Evolutionary conservation across 495 filamentous ascomycete genomes (phyloP).

Genomic region (Acidiella bohemica): DNA sequence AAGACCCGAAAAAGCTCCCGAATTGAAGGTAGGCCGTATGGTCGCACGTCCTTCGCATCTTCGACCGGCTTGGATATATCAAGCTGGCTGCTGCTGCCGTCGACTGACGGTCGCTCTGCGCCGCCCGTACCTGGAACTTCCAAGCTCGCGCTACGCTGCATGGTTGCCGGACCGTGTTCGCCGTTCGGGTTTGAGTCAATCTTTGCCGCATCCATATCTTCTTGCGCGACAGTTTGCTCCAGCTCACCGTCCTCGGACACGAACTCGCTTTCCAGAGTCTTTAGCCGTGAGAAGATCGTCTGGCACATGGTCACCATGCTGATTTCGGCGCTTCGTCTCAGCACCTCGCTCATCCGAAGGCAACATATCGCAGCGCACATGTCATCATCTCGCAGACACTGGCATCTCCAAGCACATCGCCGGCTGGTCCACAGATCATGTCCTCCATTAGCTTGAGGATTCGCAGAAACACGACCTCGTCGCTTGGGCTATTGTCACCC

Average conservation of each 20-base stretch:
- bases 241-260: conserved; percentile 26
- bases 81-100: conserved; percentile 23
- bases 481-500: conserved; percentile 82
- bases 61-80: conserved; percentile 22
- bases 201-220: conserved; percentile 60
- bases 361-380: conserved; percentile 92
- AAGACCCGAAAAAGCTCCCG: conserved; percentile 86
- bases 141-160: conserved; percentile 7
- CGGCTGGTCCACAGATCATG: conserved; percentile 86
- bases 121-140: conserved; percentile 8
- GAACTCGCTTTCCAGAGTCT: conserved; percentile 64
- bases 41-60: conserved; percentile 47
- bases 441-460: conserved; percentile 97
- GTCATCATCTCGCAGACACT: conserved; percentile 99
- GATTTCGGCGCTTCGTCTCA: conserved; percentile 85
- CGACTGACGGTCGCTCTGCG: conserved; percentile 13
- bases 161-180: conserved; percentile 39
- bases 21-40: conserved; percentile 88
- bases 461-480: conserved; percentile 85
- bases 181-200: conserved; percentile 84
- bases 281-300: conserved; percentile 85
- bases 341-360: conserved; percentile 76
- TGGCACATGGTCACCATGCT: conserved; percentile 98
- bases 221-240: conserved; percentile 47
- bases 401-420: conserved; percentile 77